A percentile compares a stretch with the other conserved stretches of the same genome.
These are phyloP conservation scores for Acanthamoeba sp. DNA, from an alignment of 208 protist genomes.

Conservation along the genomic window DNA sequence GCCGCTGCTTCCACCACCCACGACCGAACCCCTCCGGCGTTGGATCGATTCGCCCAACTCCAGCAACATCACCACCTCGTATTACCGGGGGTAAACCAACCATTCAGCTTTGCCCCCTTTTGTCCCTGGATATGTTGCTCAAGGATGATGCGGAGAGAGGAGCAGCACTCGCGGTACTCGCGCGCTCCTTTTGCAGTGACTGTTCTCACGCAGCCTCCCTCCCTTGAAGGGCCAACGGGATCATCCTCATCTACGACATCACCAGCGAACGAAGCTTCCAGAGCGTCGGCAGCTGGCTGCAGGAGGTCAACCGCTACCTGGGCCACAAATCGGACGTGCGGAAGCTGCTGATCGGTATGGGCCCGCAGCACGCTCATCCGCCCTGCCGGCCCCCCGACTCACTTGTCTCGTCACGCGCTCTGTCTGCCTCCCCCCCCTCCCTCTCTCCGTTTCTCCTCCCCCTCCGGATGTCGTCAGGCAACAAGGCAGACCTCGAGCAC, in stretches of 20 bases:
- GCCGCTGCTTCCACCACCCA: no score
- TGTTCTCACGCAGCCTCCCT: neutral
- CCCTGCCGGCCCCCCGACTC: no score
- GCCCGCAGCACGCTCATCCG: no score
- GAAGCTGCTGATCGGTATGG: neutral
- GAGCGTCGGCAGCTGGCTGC: neutral
- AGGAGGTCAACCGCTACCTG: neutral
- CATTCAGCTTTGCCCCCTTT: neutral
- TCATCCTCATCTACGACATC: constrained; percentile 20
- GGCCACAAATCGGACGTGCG: neutral
- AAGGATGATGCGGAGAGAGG: no score
- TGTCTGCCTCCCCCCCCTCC: no score
- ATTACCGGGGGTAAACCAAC: neutral
- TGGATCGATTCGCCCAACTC: no score
- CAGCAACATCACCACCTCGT: neutral
- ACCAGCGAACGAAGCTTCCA: constrained; percentile 1
- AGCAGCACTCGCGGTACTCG: neutral
- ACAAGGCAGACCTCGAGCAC: neutral
- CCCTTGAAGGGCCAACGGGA: neutral
- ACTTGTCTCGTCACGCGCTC: no score
- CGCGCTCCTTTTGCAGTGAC: neutral
- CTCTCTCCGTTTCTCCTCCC: neutral
- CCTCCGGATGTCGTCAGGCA: neutral
- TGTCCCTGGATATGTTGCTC: no score
- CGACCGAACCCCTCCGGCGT: no score